Base-by-base conservation (phyloP, 2,329 filamentous ascomycete species). In the Didymella glomerata region DNA sequence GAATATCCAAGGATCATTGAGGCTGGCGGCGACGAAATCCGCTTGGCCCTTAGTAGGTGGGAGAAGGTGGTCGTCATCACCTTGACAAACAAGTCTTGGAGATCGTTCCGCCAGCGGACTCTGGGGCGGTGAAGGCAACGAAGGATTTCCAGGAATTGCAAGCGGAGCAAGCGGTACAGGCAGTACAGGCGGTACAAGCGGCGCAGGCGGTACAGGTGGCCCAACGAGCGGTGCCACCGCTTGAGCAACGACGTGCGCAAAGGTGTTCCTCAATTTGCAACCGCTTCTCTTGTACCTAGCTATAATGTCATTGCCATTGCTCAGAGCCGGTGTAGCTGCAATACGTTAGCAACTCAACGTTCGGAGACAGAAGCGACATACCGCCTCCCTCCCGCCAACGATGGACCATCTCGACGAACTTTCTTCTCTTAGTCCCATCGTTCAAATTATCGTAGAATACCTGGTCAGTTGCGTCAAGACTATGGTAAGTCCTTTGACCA, bases 91-190 rank as follows among this genome's bases (percentile, higher is more conserved):
- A 47, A 54, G 34, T 36, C 51, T 47, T 24, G 42, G 51, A 10
- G 51, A 54, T 13, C 46, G n/a, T 14, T 54, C 51, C 1, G 42
- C 30, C 22, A 47, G 30, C 16, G 51, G 42, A 14, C 51, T 47
- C 8, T 25, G 14, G 2, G n/a, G 4, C 14, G 51, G 42, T 16
- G 25, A n/a, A n/a, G n/a, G n/a, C n/a, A n/a, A n/a, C n/a, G n/a
- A n/a, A n/a, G n/a, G n/a, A n/a, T n/a, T n/a, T n/a, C n/a, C n/a
- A n/a, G n/a, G n/a, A n/a, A n/a, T n/a, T n/a, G n/a, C n/a, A n/a
- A n/a, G n/a, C n/a, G n/a, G n/a, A n/a, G n/a, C 25, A 27, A 8
- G 25, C 8, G 25, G 25, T 27, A 8, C 25, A 27, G 8, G 25
- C 25, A 8, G 25, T 27, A 27, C 25, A 27, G 25, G 4, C 8